These are phyloP conservation scores for Populus euphratica DNA, from an alignment of 345 rosid species.

Conservation along the genomic window DNA sequence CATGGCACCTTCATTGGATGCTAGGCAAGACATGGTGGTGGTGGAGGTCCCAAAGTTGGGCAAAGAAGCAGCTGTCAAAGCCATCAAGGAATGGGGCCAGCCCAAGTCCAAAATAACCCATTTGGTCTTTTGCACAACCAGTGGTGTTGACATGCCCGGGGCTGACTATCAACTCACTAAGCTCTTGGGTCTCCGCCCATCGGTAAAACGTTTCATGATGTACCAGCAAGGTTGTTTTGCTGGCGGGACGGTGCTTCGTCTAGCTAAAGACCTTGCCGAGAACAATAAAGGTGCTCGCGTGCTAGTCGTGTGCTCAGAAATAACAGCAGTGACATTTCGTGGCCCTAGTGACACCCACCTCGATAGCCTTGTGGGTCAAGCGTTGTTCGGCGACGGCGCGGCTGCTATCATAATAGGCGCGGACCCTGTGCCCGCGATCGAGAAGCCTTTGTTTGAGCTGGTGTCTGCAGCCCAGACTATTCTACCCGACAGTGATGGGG, in stretches of 20 bases:
- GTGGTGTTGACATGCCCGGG: conserved; percentile 91
- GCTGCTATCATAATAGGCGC: conserved; percentile 67
- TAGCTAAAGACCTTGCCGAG: conserved; percentile 78
- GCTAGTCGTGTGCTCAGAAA: conserved; percentile 70
- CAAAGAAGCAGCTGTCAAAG: conserved; percentile 70
- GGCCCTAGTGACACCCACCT: conserved; percentile 70
- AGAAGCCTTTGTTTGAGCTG: conserved; percentile 59
- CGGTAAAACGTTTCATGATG: conserved; percentile 72
- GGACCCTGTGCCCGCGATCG: conserved; percentile 42
- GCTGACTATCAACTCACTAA: conserved; percentile 90
- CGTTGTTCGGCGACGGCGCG: conserved; percentile 68
- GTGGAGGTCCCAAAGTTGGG: conserved; percentile 79
- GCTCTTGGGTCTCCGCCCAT: conserved; percentile 72
- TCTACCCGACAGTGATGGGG: conserved; percentile 68
- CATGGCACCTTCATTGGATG: conserved; percentile 71
- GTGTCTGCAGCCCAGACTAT: conserved; percentile 69
- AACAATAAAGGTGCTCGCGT: conserved; percentile 78
- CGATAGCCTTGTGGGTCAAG: conserved; percentile 67
- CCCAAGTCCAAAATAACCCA: conserved; percentile 85
- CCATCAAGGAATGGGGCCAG: conserved; percentile 84
- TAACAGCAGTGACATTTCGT: conserved; percentile 76
- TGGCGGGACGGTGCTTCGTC: conserved; percentile 79
- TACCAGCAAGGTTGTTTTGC: conserved; percentile 71
- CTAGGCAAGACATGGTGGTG: conserved; percentile 70
- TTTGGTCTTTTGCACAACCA: conserved; percentile 77